Percentiles rank a stretch among this genome's conserved stretches.
phyloP scores from a whole-genome alignment of 345 rosid genomes.

The Lumnitzera racemosa region DNA sequence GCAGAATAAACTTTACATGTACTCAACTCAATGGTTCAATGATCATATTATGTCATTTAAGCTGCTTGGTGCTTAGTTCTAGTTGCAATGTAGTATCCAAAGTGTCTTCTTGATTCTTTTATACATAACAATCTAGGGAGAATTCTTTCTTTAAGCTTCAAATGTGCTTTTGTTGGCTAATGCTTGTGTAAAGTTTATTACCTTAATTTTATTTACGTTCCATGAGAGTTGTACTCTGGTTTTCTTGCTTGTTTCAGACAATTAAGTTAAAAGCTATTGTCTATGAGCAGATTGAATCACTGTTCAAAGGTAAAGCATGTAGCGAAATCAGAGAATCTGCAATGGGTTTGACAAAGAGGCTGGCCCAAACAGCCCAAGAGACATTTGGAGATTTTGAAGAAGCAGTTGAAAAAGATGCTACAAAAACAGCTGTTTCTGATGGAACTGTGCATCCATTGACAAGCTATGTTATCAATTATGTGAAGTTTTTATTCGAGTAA shows the following conservation, averaged over 20 bases:
- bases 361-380: conserved; percentile 90
- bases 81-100: too few species aligned
- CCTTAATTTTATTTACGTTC: too few species aligned
- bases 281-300: conserved; percentile 56
- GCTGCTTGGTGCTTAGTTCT: too few species aligned
- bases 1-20: too few species aligned
- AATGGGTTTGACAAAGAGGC: conserved; percentile 72
- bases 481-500: conserved; percentile 97
- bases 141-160: too few species aligned
- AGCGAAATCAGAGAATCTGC: conserved; percentile 81
- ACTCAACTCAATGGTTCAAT: too few species aligned
- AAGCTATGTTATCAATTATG: conserved; percentile 95
- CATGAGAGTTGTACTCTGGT: too few species aligned
- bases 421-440: conserved; percentile 83
- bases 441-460: conserved; percentile 98
- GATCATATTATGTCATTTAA: too few species aligned
- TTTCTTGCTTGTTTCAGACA: not conserved
- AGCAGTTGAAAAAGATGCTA: conserved; percentile 97
- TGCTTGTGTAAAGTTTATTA: too few species aligned
- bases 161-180: too few species aligned
- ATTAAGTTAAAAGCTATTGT: conserved; percentile 1
- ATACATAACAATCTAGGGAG: too few species aligned
- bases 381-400: conserved; percentile 98
- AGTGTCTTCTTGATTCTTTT: too few species aligned
- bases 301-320: conserved; percentile 87